Percentiles rank a stretch among this genome's conserved stretches.
Evolutionary conservation across 257 asterid genomes (phyloP).

Genomic region (Buddleja alternifolia): DNA sequence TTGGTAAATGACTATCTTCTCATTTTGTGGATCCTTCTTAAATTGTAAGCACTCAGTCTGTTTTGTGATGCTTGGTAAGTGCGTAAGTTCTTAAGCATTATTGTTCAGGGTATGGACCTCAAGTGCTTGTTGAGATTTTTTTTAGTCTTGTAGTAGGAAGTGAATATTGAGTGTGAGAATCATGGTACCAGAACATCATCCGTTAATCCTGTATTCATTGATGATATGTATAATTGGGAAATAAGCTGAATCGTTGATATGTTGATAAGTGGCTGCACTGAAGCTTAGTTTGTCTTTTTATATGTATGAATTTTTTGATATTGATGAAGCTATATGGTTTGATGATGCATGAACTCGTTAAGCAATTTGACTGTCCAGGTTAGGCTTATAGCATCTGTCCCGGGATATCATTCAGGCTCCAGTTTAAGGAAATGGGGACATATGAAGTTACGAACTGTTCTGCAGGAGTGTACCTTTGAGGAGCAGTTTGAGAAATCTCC

Average conservation of each 20-base stretch:
- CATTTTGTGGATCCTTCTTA: background rate
- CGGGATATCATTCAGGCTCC: conserved; percentile 91
- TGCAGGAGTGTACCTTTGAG: conserved; percentile 82
- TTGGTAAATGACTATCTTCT: conserved; percentile 11
- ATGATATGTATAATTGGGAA: background rate
- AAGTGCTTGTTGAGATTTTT: background rate
- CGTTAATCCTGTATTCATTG: background rate
- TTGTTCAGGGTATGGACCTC: background rate
- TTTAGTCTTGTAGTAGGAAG: background rate
- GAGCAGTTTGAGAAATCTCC: conserved; percentile 84
- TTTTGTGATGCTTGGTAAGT: background rate
- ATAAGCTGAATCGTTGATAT: conserved; percentile 1
- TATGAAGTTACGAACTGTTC: conserved; percentile 88
- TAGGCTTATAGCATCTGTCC: conserved; percentile 94
- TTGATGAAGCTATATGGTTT: background rate
- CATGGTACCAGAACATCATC: background rate
- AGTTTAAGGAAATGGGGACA: conserved; percentile 95
- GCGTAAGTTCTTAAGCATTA: background rate
- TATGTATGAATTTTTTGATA: background rate
- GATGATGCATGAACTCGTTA: background rate
- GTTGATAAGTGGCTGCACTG: background rate
- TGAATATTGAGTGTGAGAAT: background rate
- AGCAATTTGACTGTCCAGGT: conserved; percentile 55
- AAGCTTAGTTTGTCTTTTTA: background rate
- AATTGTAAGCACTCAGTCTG: background rate